Evolutionary conservation across 148 eudicot species (phyloP).

Genomic region (Arbutus unedo): DNA sequence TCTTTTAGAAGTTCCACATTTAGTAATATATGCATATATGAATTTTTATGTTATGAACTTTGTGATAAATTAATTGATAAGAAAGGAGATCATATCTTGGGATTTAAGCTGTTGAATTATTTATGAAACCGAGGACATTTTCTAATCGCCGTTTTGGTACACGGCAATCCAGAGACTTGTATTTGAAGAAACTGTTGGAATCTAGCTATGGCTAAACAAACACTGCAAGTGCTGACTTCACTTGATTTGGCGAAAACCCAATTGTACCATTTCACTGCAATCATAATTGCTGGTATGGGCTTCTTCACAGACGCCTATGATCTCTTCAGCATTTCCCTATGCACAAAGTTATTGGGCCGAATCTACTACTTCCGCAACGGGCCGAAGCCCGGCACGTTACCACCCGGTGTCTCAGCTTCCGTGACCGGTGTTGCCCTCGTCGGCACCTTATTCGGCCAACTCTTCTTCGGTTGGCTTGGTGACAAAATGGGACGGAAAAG

Average conservation of each 20-base stretch:
- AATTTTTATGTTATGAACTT: too few species aligned
- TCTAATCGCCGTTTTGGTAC: neutral
- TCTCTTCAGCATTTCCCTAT: constrained; percentile 32
- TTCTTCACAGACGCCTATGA: constrained; percentile 39
- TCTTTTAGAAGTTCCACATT: too few species aligned
- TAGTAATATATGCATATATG: too few species aligned
- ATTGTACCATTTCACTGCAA: constrained; percentile 34
- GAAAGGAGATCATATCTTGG: too few species aligned
- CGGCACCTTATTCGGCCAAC: constrained; percentile 51
- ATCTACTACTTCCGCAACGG: constrained; percentile 23
- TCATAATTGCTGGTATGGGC: constrained; percentile 36
- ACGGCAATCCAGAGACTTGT: neutral
- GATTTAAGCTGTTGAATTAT: too few species aligned
- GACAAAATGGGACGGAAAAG: constrained; percentile 47
- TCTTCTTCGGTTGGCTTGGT: constrained; percentile 67
- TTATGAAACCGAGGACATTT: too few species aligned
- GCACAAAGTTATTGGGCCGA: constrained; percentile 34
- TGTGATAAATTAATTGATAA: too few species aligned
- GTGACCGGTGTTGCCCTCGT: constrained; percentile 34
- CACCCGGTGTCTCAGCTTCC: constrained; percentile 22
- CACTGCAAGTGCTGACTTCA: constrained; percentile 25
- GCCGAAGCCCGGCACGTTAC: constrained; percentile 26
- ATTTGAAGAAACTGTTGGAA: neutral
- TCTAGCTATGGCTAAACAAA: constrained; percentile 19
- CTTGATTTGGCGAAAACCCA: constrained; percentile 36